These are phyloP conservation scores for Angomonas ambiguus DNA, from an alignment of 208 protist genomes.

Conservation along the genomic window DNA sequence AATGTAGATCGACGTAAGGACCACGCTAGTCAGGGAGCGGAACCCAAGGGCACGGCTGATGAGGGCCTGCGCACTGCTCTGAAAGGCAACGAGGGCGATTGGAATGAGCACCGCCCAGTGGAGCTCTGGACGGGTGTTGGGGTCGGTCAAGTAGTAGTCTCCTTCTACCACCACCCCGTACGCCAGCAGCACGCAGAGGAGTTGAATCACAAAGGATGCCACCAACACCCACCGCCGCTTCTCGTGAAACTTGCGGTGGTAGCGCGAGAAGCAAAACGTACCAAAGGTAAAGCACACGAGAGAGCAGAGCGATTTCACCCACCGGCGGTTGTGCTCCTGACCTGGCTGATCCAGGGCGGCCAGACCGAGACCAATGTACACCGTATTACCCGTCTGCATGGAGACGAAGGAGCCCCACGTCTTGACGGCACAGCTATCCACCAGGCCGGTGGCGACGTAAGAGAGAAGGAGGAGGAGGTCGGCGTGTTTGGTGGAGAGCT, in stretches of 20 bases:
- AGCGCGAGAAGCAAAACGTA: conserved; percentile 20
- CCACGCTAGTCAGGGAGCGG: conserved; percentile 21
- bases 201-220: conserved; percentile 12
- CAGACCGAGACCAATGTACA: conserved; percentile 19
- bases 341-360: conserved; percentile 7
- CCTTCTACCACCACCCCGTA: conserved; percentile 7
- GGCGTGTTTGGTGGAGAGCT: conserved; percentile 9
- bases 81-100: conserved; percentile 17
- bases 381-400: conserved; percentile 24
- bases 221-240: conserved; percentile 18
- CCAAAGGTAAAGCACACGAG: conserved; percentile 18
- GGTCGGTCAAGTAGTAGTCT: neutral
- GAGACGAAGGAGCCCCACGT: conserved; percentile 21
- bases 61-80: conserved; percentile 20
- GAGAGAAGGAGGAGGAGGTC: conserved; percentile 14
- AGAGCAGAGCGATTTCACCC: conserved; percentile 16
- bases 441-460: conserved; percentile 16
- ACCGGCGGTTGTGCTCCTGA: conserved; percentile 7
- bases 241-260: conserved; percentile 14
- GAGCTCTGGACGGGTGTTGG: neutral
- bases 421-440: conserved; percentile 17
- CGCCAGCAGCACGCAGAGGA: conserved; percentile 4
- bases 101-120: conserved; percentile 16
- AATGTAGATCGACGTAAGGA: conserved; percentile 20
- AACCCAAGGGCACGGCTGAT: conserved; percentile 16